A percentile compares a stretch with the other conserved stretches of the same genome.
Evolutionary conservation across 345 rosid genomes (phyloP).

Genomic region (Arabis alpina): DNA sequence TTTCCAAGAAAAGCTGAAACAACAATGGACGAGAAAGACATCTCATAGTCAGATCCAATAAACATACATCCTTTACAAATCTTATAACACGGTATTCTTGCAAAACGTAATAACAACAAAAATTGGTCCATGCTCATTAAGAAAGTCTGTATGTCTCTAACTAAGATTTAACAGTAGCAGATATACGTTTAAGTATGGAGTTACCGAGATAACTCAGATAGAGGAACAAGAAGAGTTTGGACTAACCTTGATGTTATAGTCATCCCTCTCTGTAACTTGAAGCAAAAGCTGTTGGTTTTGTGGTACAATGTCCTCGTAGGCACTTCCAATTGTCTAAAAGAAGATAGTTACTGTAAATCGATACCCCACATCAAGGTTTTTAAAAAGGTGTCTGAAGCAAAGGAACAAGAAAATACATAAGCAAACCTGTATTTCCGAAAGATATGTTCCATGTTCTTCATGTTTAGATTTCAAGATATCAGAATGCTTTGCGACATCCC

Average conservation of each 20-base stretch:
- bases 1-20: slow-evolving; percentile 86
- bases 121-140: slow-evolving; percentile 5
- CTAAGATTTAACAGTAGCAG: slow-evolving; percentile 1
- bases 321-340: slow-evolving; percentile 87
- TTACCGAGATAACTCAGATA: background rate
- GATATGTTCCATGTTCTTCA: slow-evolving; percentile 90
- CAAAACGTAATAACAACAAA: background rate
- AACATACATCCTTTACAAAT: slow-evolving; percentile 4
- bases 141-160: slow-evolving; percentile 9
- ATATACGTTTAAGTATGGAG: background rate
- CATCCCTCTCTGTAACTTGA: slow-evolving; percentile 97
- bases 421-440: slow-evolving; percentile 93
- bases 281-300: slow-evolving; percentile 94
- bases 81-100: no score
- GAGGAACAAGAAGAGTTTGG: slow-evolving; percentile 19
- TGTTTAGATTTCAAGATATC: slow-evolving; percentile 77
- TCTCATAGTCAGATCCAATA: slow-evolving; percentile 14
- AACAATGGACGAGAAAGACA: slow-evolving; percentile 34
- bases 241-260: slow-evolving; percentile 91
- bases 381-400: slow-evolving; percentile 22
- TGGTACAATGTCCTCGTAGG: slow-evolving; percentile 92
- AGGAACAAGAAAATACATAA: slow-evolving; percentile 20
- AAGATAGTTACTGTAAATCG: slow-evolving; percentile 45
- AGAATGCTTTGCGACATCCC: slow-evolving; percentile 65
- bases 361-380: slow-evolving; percentile 32